Base-by-base conservation (phyloP, 2,329 filamentous ascomycete species). In the Pseudopithomyces chartarum region DNA sequence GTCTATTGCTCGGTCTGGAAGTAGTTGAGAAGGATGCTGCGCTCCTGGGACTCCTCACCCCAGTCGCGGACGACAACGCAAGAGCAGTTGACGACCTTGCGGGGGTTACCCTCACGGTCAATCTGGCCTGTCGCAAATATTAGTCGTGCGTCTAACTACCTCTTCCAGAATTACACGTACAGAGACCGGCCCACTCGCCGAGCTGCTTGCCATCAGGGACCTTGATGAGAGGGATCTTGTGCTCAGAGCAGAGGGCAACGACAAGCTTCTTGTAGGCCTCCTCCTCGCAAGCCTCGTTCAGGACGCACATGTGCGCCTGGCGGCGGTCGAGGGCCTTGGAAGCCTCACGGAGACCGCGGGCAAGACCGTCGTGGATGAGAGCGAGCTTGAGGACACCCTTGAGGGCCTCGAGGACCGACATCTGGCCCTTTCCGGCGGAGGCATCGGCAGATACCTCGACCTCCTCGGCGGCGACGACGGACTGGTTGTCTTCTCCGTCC, bases 191-290 rank as follows among this genome's bases (percentile, higher is more conserved):
- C 95, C 95, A 99, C 87, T 99, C 95, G 85, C 95, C 95, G 76
- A 99, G 86, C 87, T 97, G 91, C 90, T 99, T 99, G 82, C 95
- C 95, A 82, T 99, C 95, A 71, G 93, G 94, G 66, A 99, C 95
- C 91, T 99, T 98, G 88, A 99, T 99, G 76, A 99, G 85, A 69
- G 95, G 95, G 76, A 99, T 99, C 89, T 97, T 97, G 87, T 99
- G 95, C 89, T 99, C 95, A 66, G 90, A 91, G 91, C 95, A 99
- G 61, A 99, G 90, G 64, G 95, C 95, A 73, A 98, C 91, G 75
- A 99, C 94, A 69, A 99, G 89, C 90, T 99, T 99, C 92, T 99
- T 99, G 88, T 99, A 99, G 71, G 95, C 94, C 84, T 99, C 95
- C 88, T 99, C 95, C 86, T 99, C 95, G 87, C 95, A 99, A 71